These are phyloP conservation scores for Cladosporium phlei DNA, from an alignment of 2,329 filamentous ascomycete species.

Conservation along the genomic window DNA sequence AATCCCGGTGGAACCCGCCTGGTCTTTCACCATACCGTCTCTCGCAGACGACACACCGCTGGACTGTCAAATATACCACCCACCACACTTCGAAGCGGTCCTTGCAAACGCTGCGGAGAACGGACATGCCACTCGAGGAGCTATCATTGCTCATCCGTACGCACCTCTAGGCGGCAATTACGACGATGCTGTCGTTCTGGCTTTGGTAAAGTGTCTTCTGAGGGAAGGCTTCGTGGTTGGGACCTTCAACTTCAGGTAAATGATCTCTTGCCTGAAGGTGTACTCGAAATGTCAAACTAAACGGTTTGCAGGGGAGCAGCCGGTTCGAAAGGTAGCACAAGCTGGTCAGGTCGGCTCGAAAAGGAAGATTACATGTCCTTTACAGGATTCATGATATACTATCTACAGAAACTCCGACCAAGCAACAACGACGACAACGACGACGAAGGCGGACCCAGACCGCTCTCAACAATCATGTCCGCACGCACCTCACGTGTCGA, in stretches of 20 bases:
- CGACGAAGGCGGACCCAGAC: background rate
- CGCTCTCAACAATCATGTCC: conserved; percentile 5
- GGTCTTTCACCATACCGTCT: conserved; percentile 73
- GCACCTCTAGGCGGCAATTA: conserved; percentile 79
- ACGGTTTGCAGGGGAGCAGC: conserved; percentile 62
- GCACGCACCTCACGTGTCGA: background rate
- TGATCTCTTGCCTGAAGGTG: background rate
- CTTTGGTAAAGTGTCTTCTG: conserved; percentile 61
- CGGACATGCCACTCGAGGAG: conserved; percentile 35
- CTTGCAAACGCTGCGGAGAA: background rate
- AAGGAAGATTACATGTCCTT: conserved; percentile 77
- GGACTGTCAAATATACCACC: conserved; percentile 77
- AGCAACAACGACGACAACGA: background rate
- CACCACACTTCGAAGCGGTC: conserved; percentile 15
- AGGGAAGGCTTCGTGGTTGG: conserved; percentile 67
- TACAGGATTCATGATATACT: conserved; percentile 72
- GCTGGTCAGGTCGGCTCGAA: conserved; percentile 81
- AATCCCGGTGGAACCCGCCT: conserved; percentile 5
- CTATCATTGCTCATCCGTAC: conserved; percentile 84
- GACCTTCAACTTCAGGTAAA: conserved; percentile 88
- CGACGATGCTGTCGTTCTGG: conserved; percentile 74
- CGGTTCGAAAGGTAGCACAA: conserved; percentile 69
- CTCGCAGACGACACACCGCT: conserved; percentile 71
- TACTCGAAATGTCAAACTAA: conserved; percentile 15
- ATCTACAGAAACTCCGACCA: conserved; percentile 54